Evolutionary conservation across 371 early-diverging fungal species (phyloP).

Genomic region (Smittium culicis): DNA sequence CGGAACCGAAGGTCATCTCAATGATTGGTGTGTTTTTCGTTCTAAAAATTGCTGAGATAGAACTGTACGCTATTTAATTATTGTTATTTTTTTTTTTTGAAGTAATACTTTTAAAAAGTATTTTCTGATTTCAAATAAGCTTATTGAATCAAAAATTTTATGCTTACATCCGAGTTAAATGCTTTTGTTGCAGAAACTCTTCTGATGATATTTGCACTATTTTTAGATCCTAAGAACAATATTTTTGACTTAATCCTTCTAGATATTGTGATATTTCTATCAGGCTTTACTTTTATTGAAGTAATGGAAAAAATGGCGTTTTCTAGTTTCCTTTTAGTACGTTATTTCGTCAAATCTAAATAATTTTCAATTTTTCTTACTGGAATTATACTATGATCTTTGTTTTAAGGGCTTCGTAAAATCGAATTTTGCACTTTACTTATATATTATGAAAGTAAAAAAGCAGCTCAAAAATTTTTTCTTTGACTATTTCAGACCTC

Average conservation of each 20-base stretch:
- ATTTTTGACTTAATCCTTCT: constrained; percentile 4
- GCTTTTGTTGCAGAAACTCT: constrained; percentile 2
- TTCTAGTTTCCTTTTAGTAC: background rate
- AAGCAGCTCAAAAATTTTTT: background rate
- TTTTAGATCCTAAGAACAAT: background rate
- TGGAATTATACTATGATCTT: background rate
- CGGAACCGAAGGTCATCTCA: no score
- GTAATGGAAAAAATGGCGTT: background rate
- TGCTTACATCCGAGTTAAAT: no score
- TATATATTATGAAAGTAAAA: background rate
- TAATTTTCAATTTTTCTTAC: background rate
- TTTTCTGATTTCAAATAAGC: no score
- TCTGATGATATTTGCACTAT: background rate
- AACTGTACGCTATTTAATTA: no score
- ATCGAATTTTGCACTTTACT: background rate
- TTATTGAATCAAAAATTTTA: no score
- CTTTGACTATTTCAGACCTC: background rate
- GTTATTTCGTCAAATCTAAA: background rate
- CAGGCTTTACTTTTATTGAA: background rate
- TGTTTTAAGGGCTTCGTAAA: background rate
- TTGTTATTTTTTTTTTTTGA: no score
- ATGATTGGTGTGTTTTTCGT: no score
- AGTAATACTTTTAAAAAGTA: no score
- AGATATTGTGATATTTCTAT: background rate
- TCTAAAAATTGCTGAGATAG: no score